These are phyloP conservation scores for Hygrophoropsis aurantiaca DNA, from an alignment of 768 basidiomycete species.

Conservation along the genomic window DNA sequence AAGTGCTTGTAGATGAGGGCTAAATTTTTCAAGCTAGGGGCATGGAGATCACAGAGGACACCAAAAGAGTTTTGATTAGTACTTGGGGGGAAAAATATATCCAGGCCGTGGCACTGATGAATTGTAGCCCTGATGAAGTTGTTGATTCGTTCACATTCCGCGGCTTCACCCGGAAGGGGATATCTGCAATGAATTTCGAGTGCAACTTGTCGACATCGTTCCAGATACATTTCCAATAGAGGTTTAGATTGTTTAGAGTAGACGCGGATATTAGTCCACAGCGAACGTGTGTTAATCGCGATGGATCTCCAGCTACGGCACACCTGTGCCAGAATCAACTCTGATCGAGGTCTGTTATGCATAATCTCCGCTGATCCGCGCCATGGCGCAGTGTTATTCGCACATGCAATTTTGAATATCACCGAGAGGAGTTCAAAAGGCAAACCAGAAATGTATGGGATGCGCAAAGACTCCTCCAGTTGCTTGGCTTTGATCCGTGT, in stretches of 20 bases:
- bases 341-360: constrained; percentile 11
- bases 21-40: no score
- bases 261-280: constrained; percentile 38
- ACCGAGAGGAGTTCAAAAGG: constrained; percentile 27
- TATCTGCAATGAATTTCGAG: no score
- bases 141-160: no score
- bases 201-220: no score
- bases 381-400: neutral
- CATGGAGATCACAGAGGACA: no score
- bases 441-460: constrained; percentile 14
- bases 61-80: no score
- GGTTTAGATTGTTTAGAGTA: constrained; percentile 24
- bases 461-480: constrained; percentile 9
- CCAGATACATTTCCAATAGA: constrained; percentile 25
- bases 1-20: no score
- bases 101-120: no score
- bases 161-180: no score
- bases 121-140: no score
- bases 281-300: constrained; percentile 33
- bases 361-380: constrained; percentile 2
- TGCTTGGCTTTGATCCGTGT: constrained; percentile 18
- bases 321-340: constrained; percentile 40
- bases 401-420: constrained; percentile 18
- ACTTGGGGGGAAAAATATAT: no score
- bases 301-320: constrained; percentile 43